Evolutionary conservation across 1,139 yeast genomes (phyloP).

Genomic region (Geotrichum restrictum): DNA sequence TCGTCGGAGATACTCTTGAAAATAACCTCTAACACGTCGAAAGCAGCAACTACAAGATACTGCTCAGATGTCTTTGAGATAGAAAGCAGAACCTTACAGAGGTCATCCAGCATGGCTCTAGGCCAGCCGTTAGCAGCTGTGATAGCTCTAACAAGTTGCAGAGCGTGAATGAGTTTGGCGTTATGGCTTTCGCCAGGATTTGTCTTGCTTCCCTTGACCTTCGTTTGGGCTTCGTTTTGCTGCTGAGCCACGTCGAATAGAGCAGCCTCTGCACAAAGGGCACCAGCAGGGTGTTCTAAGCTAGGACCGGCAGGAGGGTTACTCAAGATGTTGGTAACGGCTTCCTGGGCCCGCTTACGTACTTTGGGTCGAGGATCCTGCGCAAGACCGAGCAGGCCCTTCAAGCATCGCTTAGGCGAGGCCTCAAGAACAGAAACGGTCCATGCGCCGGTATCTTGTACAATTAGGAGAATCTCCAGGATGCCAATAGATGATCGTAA

Average conservation of each 20-base stretch:
- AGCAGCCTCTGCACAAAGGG: constrained; percentile 64
- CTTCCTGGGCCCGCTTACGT: constrained; percentile 90
- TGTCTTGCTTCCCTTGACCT: constrained; percentile 27
- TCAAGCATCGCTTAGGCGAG: constrained; percentile 77
- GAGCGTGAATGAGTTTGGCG: constrained; percentile 64
- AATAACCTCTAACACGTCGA: constrained; percentile 79
- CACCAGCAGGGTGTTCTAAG: constrained; percentile 71
- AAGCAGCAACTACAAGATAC: constrained; percentile 73
- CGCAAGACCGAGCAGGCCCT: constrained; percentile 74
- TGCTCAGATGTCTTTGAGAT: constrained; percentile 83
- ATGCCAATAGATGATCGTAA: constrained; percentile 82
- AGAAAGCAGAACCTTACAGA: constrained; percentile 72
- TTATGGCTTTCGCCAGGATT: constrained; percentile 33
- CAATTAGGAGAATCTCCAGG: constrained; percentile 69
- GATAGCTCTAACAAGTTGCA: constrained; percentile 69
- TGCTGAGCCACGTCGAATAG: constrained; percentile 50
- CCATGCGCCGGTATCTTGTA: constrained; percentile 84
- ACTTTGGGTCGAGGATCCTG: constrained; percentile 93
- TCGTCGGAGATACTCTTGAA: constrained; percentile 71
- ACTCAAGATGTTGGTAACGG: constrained; percentile 57
- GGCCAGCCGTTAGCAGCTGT: constrained; percentile 84
- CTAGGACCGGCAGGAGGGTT: constrained; percentile 82
- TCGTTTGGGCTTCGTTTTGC: constrained; percentile 39
- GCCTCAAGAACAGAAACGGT: constrained; percentile 45
- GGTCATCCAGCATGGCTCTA: constrained; percentile 55